phyloP scores from a whole-genome alignment of 805 yeast genomes.

The Sugiyamaella smithiae region DNA sequence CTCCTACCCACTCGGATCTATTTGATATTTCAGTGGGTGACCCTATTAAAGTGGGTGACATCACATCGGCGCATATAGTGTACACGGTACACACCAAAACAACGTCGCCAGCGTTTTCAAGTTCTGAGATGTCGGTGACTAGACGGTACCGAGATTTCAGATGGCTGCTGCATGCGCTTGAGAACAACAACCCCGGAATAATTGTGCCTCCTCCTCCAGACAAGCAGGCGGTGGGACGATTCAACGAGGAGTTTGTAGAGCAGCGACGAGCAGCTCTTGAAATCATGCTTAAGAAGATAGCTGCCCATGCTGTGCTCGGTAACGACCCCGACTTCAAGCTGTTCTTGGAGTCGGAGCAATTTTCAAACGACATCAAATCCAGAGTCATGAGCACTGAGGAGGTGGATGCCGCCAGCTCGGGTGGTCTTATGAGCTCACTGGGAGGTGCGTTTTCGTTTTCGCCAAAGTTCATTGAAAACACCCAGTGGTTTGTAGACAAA shows the following conservation, averaged over 20 bases:
- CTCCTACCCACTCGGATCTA: constrained; percentile 9
- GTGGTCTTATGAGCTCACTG: constrained; percentile 67
- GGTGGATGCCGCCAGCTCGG: constrained; percentile 15
- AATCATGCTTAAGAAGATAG: constrained; percentile 75
- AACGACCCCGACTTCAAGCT: constrained; percentile 72
- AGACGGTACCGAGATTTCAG: constrained; percentile 90
- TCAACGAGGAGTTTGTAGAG: constrained; percentile 87
- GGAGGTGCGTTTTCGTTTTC: constrained; percentile 63
- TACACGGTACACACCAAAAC: constrained; percentile 71
- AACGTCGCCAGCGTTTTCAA: constrained; percentile 38
- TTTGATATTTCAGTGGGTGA: constrained; percentile 78
- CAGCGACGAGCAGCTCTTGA: constrained; percentile 80
- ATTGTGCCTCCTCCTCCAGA: constrained; percentile 96
- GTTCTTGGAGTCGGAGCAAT: constrained; percentile 73
- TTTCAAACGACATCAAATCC: constrained; percentile 64
- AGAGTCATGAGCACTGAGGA: constrained; percentile 32
- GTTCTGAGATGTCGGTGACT: constrained; percentile 56
- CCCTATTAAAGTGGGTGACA: constrained; percentile 88
- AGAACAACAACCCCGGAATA: constrained; percentile 81
- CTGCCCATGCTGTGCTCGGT: constrained; percentile 53
- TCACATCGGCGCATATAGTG: constrained; percentile 84
- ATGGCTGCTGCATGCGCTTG: constrained; percentile 89
- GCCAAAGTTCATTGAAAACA: constrained; percentile 71
- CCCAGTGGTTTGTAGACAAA: constrained; percentile 70
- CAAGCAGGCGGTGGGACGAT: constrained; percentile 88